phyloP scores from a whole-genome alignment of 1,284 basidiomycete genomes.

The Moniliella sp. region DNA sequence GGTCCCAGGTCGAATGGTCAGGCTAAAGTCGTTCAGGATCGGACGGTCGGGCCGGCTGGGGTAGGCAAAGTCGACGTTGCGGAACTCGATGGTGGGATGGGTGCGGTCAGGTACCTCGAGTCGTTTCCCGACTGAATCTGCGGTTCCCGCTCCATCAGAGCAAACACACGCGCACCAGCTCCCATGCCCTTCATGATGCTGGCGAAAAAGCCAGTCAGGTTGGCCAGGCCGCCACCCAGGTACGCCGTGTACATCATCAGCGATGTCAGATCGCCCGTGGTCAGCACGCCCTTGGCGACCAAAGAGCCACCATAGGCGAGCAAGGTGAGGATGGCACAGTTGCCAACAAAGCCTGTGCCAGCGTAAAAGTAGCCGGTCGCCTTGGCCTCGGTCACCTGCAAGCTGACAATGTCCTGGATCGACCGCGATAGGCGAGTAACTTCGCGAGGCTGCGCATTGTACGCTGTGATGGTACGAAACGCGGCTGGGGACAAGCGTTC shows the following conservation, averaged over 20 bases:
- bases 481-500: constrained; percentile 60
- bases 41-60: neutral
- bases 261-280: constrained; percentile 40
- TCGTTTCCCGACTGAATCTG: constrained; percentile 16
- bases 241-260: constrained; percentile 80
- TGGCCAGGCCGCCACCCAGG: constrained; percentile 44
- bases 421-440: constrained; percentile 39
- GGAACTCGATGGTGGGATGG: neutral
- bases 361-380: constrained; percentile 78
- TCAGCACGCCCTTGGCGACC: constrained; percentile 64
- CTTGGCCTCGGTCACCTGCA: constrained; percentile 71
- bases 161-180: constrained; percentile 75
- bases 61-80: neutral
- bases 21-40: neutral
- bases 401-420: constrained; percentile 49
- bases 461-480: constrained; percentile 76
- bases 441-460: constrained; percentile 55
- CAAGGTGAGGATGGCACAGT: constrained; percentile 70
- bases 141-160: constrained; percentile 51
- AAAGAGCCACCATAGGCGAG: constrained; percentile 85
- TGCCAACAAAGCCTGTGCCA: constrained; percentile 72
- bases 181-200: constrained; percentile 52
- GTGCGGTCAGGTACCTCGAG: constrained; percentile 25
- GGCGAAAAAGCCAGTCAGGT: constrained; percentile 36
- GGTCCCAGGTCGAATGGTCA: neutral